Conservation (phyloP, 2,329 filamentous ascomycete genomes). For the Fusarium siculi region DNA sequence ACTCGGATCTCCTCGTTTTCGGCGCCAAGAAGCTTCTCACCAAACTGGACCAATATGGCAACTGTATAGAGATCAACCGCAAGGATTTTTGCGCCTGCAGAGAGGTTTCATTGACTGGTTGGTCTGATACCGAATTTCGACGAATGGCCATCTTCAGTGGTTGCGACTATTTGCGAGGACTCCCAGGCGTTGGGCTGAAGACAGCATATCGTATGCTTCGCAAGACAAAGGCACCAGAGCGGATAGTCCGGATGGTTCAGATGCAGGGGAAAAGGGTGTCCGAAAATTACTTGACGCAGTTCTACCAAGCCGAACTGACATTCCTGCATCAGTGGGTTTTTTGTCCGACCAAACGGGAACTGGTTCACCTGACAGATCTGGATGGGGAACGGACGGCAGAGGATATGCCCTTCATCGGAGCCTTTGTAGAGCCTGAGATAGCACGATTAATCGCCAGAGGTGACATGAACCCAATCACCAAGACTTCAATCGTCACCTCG, state of each 20-base stretch:
- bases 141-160: constrained; percentile 97
- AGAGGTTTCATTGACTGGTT: constrained; percentile 89
- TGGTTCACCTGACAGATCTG: constrained; percentile 80
- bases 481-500: constrained; percentile 66
- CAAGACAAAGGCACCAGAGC: constrained; percentile 89
- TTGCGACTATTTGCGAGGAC: constrained; percentile 91
- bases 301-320: constrained; percentile 88
- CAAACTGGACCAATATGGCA: constrained; percentile 93
- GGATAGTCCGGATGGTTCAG: constrained; percentile 81
- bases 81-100: constrained; percentile 88
- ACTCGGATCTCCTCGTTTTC: constrained; percentile 96
- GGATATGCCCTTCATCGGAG: constrained; percentile 84
- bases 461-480: constrained; percentile 90
- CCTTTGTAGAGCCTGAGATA: constrained; percentile 72
- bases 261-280: constrained; percentile 92
- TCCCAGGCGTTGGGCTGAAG: constrained; percentile 89
- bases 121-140: constrained; percentile 91
- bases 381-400: constrained; percentile 71
- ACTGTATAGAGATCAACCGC: constrained; percentile 91
- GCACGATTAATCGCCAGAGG: constrained; percentile 81
- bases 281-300: constrained; percentile 80
- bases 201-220: constrained; percentile 91
- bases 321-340: constrained; percentile 96
- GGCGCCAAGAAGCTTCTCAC: constrained; percentile 90
- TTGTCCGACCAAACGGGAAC: constrained; percentile 75